A percentile compares a stretch with the other conserved stretches of the same genome.
phyloP scores from a whole-genome alignment of 768 basidiomycete species.

The Naematelia encephala region DNA sequence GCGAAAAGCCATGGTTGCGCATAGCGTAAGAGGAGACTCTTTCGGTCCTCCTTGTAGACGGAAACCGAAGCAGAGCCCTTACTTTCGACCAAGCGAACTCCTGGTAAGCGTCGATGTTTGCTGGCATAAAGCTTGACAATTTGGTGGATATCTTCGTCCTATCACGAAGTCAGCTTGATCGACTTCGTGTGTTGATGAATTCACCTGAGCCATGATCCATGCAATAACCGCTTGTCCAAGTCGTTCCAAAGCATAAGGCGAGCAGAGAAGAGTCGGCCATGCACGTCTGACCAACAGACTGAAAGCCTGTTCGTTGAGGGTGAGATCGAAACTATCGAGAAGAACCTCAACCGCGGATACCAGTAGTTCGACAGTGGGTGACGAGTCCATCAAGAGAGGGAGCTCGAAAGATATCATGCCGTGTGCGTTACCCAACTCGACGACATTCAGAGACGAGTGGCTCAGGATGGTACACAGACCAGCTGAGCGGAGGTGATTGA shows the following conservation, averaged over 20 bases:
- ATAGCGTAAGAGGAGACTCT: constrained; percentile 59
- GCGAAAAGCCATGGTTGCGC: constrained; percentile 67
- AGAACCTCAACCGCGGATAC: constrained; percentile 69
- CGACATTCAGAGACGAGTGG: background rate
- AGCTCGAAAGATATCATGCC: constrained; percentile 62
- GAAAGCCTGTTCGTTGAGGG: constrained; percentile 70
- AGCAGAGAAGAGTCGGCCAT: constrained; percentile 70
- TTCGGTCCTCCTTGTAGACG: constrained; percentile 65
- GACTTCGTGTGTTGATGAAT: constrained; percentile 14
- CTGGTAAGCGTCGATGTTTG: constrained; percentile 61
- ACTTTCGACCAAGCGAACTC: constrained; percentile 55
- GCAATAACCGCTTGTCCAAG: constrained; percentile 60
- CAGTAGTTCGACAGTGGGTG: constrained; percentile 68
- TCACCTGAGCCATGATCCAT: constrained; percentile 74
- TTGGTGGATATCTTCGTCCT: constrained; percentile 63
- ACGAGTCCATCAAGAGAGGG: constrained; percentile 68
- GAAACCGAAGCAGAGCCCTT: constrained; percentile 54
- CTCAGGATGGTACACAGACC: constrained; percentile 54
- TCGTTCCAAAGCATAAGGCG: constrained; percentile 66
- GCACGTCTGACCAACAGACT: constrained; percentile 65
- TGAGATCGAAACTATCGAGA: constrained; percentile 66
- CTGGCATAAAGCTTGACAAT: constrained; percentile 69
- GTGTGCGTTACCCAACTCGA: constrained; percentile 25
- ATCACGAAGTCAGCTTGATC: background rate
- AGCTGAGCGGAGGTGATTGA: constrained; percentile 62